A percentile compares a stretch with the other conserved stretches of the same genome.
phyloP scores from a whole-genome alignment of 2,329 filamentous ascomycete genomes.

The Colletotrichum godetiae region DNA sequence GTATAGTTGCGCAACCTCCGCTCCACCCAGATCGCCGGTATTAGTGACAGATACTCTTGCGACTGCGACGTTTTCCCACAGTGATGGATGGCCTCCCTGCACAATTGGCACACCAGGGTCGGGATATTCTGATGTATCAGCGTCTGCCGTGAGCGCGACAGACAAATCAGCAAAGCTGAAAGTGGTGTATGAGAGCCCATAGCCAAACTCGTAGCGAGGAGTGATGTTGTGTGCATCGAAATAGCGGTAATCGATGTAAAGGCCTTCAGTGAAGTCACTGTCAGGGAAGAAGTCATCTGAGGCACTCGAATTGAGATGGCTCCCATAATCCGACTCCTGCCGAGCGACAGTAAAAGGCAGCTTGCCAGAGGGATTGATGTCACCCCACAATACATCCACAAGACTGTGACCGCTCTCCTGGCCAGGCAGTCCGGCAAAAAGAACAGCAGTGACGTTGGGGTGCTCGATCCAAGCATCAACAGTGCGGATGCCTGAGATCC shows the following conservation, averaged over 20 bases:
- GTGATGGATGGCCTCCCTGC: constrained; percentile 57
- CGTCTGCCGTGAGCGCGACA: constrained; percentile 45
- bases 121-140: constrained; percentile 49
- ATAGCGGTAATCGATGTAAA: constrained; percentile 65
- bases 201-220: constrained; percentile 67
- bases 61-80: constrained; percentile 58
- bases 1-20: constrained; percentile 62
- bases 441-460: constrained; percentile 71
- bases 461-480: constrained; percentile 73
- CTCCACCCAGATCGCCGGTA: constrained; percentile 53
- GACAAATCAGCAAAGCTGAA: constrained; percentile 59
- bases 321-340: constrained; percentile 66
- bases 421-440: constrained; percentile 74
- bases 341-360: constrained; percentile 72
- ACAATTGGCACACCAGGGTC: constrained; percentile 52
- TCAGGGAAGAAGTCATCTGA: constrained; percentile 57
- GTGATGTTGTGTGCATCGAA: constrained; percentile 61
- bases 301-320: constrained; percentile 45
- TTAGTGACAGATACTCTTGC: constrained; percentile 55
- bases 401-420: constrained; percentile 70
- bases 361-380: constrained; percentile 66
- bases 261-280: constrained; percentile 62
- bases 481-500: constrained; percentile 53
- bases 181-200: constrained; percentile 66
- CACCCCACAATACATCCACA: constrained; percentile 68